A percentile compares a stretch with the other conserved stretches of the same genome.
These are phyloP conservation scores for Phytopythium montanum DNA, from an alignment of 352 stramenopile genomes.

Conservation along the genomic window DNA sequence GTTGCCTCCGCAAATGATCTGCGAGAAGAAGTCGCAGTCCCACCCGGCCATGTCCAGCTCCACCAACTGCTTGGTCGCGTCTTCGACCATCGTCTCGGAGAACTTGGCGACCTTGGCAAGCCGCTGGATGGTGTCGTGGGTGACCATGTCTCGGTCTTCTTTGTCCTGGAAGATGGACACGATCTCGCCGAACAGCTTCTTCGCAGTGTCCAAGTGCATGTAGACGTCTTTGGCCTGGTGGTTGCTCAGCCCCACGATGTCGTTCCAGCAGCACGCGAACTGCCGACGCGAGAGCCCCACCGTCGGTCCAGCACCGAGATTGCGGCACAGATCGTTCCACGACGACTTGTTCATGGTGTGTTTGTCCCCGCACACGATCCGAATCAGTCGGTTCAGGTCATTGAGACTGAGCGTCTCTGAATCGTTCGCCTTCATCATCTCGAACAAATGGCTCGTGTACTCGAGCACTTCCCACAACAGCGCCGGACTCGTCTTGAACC, in stretches of 20 bases:
- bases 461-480: conserved; percentile 50
- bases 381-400: conserved; percentile 36
- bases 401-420: conserved; percentile 22
- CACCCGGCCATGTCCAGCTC: conserved; percentile 18
- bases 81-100: conserved; percentile 15
- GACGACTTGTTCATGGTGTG: conserved; percentile 20
- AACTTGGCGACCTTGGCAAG: conserved; percentile 34
- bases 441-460: conserved; percentile 49
- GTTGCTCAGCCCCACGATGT: conserved; percentile 35
- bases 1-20: conserved; percentile 37
- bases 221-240: conserved; percentile 43
- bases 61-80: conserved; percentile 20
- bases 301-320: conserved; percentile 29
- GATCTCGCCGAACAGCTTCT: conserved; percentile 42
- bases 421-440: conserved; percentile 29
- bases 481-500: conserved; percentile 41
- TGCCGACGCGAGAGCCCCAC: conserved; percentile 39
- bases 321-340: conserved; percentile 36
- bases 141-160: conserved; percentile 24
- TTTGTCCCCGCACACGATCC: conserved; percentile 27
- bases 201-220: conserved; percentile 37
- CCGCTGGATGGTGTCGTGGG: conserved; percentile 28
- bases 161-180: conserved; percentile 38
- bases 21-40: conserved; percentile 32
- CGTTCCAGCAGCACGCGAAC: conserved; percentile 53